Evolutionary conservation across 768 basidiomycete species (phyloP), one percentile per base, ranked within the genome.

Genomic region (Kwoniella botswanensis): DNA sequence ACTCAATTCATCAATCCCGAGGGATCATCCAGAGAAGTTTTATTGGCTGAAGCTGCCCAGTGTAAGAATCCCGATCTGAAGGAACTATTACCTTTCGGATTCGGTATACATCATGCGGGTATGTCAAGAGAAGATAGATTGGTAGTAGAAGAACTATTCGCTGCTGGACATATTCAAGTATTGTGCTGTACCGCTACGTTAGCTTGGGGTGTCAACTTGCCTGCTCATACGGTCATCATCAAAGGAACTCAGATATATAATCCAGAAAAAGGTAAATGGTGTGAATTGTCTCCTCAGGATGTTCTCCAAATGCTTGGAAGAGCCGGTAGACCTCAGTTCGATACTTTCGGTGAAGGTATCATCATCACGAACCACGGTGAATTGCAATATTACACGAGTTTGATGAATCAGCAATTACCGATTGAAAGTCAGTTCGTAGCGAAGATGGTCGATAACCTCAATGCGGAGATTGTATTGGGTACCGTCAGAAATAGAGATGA

Each of bases 161-260:
- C 89, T 11, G 93, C 96, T 61, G 93, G 94, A 0, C 90, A 92
- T 24, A 87, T 99, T 41, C 94, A 96, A 81, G 95, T 98, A 0
- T 87, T 99, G 26, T 93, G 97, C 55, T 97, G 93, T 82, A 99
- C 97, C 0, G 97, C 97, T 4, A 98, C 96, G 2, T 90, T 99
- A 46, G 97, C 97, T 0, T 99, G 97, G 97, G 97, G 96, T 86
- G 96, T 99, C 84, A 99, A 99, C 81, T 86, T 98, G 0, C 97
- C 97, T 3, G 96, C 95, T 1, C 97, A 98, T 74, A 92, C 93
- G 9, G 96, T 98, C 84, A 94, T 98, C 85, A 98, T 99, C 87
- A 99, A 98, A 83, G 97, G 97, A n/a, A 98, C 97, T 0, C 95
- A 98, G 85, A 95, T 98, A 71, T 99, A 98, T 85, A 98, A 97